Evolutionary conservation across 2,329 filamentous ascomycete species (phyloP).

Genomic region (Xylariales sp.): DNA sequence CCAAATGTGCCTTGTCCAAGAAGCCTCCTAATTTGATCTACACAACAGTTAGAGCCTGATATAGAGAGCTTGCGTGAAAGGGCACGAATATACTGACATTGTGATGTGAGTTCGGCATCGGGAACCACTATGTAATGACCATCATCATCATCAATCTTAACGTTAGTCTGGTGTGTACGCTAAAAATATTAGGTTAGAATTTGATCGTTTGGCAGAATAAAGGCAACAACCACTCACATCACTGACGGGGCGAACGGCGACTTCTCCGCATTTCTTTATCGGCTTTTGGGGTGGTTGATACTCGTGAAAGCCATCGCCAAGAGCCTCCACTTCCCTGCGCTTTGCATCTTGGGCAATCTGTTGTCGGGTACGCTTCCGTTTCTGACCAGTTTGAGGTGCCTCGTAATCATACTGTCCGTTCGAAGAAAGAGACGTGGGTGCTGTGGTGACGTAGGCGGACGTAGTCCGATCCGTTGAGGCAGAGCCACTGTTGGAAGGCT

Average conservation of each 20-base stretch:
- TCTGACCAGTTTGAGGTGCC: conserved; percentile 77
- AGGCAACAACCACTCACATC: conserved; percentile 65
- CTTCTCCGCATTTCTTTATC: conserved; percentile 88
- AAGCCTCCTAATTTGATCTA: conserved; percentile 88
- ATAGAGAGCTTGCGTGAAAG: not conserved
- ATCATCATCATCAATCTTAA: conserved; percentile 94
- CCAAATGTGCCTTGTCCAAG: conserved; percentile 98
- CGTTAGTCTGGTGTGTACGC: conserved; percentile 58
- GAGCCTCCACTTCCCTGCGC: conserved; percentile 76
- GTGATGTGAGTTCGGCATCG: conserved; percentile 84
- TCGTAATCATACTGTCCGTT: conserved; percentile 74
- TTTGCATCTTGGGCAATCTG: conserved; percentile 86
- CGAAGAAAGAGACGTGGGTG: conserved; percentile 80
- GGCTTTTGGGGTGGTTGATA: conserved; percentile 91
- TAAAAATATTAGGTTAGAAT: conserved; percentile 35
- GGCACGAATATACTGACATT: conserved; percentile 73
- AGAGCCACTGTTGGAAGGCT: conserved; percentile 76
- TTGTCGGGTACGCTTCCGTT: conserved; percentile 85
- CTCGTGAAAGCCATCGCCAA: conserved; percentile 76
- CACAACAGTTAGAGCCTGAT: conserved; percentile 36
- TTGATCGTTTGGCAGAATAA: not conserved
- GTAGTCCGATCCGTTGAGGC: conserved; percentile 88
- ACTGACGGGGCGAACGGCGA: conserved; percentile 70
- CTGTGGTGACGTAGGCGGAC: conserved; percentile 84
- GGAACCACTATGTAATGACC: conserved; percentile 96